These are phyloP conservation scores for Stephania japonica DNA, from an alignment of 164 flowering plant genomes.

Conservation along the genomic window DNA sequence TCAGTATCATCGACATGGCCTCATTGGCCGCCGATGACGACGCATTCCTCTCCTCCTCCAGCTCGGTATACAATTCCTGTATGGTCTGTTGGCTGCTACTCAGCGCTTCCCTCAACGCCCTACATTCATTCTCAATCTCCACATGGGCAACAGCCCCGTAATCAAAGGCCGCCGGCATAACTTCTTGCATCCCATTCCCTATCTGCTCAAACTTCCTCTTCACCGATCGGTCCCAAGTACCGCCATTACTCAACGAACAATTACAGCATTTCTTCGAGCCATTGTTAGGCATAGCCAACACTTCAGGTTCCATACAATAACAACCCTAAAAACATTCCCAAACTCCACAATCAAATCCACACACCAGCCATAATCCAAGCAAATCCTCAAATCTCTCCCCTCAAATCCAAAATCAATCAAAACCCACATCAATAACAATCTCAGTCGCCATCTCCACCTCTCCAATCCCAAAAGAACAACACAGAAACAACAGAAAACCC, in stretches of 20 bases:
- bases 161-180: slow-evolving; percentile 17
- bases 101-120: slow-evolving; percentile 68
- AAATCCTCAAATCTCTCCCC: background rate
- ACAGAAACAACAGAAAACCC: background rate
- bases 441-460: no score
- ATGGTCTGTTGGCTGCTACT: slow-evolving; percentile 61
- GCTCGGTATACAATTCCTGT: slow-evolving; percentile 57
- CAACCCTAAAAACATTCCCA: background rate
- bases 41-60: slow-evolving; percentile 94
- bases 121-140: slow-evolving; percentile 71
- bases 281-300: slow-evolving; percentile 20
- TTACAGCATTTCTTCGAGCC: slow-evolving; percentile 46
- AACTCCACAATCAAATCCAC: background rate
- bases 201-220: slow-evolving; percentile 64
- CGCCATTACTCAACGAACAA: slow-evolving; percentile 26
- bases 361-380: background rate
- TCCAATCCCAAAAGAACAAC: background rate
- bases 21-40: slow-evolving; percentile 90
- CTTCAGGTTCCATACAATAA: slow-evolving; percentile 37
- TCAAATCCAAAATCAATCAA: background rate
- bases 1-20: slow-evolving; percentile 94
- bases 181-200: slow-evolving; percentile 25
- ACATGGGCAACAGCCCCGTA: slow-evolving; percentile 46
- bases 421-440: slow-evolving; percentile 3
- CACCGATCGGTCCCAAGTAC: slow-evolving; percentile 48